These are phyloP conservation scores for Plenodomus biglobosus DNA, from an alignment of 2,329 filamentous ascomycete genomes.

Conservation along the genomic window DNA sequence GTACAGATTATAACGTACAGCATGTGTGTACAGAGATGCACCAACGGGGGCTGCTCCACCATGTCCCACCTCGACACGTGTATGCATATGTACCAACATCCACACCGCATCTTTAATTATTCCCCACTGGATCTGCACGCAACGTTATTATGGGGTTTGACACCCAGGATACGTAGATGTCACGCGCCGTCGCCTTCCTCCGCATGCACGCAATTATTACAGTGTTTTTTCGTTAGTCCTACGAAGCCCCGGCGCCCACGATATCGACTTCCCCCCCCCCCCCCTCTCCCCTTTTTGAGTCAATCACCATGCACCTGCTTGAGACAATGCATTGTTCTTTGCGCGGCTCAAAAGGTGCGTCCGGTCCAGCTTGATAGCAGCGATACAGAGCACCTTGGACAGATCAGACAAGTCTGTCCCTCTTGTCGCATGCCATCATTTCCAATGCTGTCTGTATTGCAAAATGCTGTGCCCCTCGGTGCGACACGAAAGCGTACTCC, in stretches of 20 bases:
- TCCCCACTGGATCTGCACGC: conserved; percentile 5
- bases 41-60: conserved; percentile 1
- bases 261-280: not conserved
- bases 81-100: conserved; percentile 7
- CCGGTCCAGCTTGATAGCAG: not conserved
- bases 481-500: not conserved
- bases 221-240: not conserved
- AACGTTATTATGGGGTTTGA: not conserved
- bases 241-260: not conserved
- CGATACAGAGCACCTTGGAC: not conserved
- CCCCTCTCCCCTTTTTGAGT: not conserved
- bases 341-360: not conserved
- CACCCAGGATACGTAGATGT: not conserved
- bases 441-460: not conserved
- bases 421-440: conserved; percentile 3
- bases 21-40: not conserved
- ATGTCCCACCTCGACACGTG: conserved; percentile 28
- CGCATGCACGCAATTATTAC: conserved; percentile 14
- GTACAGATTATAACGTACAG: not conserved
- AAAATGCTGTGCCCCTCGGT: not conserved
- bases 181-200: conserved; percentile 21
- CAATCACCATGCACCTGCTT: not conserved
- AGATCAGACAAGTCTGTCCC: not conserved
- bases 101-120: conserved; percentile 24
- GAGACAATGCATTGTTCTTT: not conserved